A percentile compares a stretch with the other conserved stretches of the same genome.
These are phyloP conservation scores for Protea cynaroides DNA, from an alignment of 164 flowering plant genomes.

Conservation along the genomic window DNA sequence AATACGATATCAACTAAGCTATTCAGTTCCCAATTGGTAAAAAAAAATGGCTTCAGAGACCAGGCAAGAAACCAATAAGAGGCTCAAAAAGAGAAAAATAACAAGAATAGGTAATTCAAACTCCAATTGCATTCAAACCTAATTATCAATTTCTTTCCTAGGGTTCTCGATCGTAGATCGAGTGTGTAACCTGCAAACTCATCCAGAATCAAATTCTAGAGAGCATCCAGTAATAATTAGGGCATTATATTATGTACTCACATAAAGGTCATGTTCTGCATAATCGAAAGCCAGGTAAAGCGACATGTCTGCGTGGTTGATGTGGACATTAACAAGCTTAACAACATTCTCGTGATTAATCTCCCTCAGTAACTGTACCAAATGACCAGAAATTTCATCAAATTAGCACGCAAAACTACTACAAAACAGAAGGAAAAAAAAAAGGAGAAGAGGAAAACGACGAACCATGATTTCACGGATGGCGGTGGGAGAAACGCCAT, in stretches of 20 bases:
- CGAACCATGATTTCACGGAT: slow-evolving; percentile 93
- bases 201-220: not conserved
- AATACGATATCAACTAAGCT: too few relatives aligned
- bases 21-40: too few relatives aligned
- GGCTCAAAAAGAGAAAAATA: not conserved
- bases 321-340: slow-evolving; percentile 95
- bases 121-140: not conserved
- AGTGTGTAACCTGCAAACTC: too few relatives aligned
- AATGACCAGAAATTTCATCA: slow-evolving; percentile 1
- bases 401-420: not conserved
- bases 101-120: not conserved
- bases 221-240: not conserved
- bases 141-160: not conserved
- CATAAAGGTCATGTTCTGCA: slow-evolving; percentile 97
- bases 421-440: not conserved
- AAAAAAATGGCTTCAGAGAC: not conserved
- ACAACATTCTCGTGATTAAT: slow-evolving; percentile 94
- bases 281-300: slow-evolving; percentile 93
- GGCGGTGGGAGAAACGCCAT: slow-evolving; percentile 99
- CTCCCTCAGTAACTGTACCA: slow-evolving; percentile 77
- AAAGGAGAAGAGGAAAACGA: not conserved
- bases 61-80: not conserved
- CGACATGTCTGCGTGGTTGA: slow-evolving; percentile 91
- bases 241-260: slow-evolving; percentile 28
- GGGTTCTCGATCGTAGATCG: not conserved